Evolutionary conservation across 2,329 filamentous ascomycete genomes (phyloP).

Genomic region (Graphiopsis chlorocephala): DNA sequence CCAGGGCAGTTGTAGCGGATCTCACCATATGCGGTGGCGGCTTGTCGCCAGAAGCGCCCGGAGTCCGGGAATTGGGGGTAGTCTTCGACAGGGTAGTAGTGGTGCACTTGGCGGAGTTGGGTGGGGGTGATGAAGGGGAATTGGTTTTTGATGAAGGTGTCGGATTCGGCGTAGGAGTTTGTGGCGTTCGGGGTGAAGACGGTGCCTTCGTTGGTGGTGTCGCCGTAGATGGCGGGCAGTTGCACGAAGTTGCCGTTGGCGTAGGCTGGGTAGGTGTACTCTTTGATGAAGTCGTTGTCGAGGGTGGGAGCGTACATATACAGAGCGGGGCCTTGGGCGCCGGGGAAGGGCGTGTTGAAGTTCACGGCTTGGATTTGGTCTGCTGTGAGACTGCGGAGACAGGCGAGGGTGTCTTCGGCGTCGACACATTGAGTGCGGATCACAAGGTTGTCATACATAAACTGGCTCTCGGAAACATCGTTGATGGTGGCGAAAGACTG

Average conservation of each 20-base stretch:
- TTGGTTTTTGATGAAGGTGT: slow-evolving; percentile 57
- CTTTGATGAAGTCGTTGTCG: slow-evolving; percentile 51
- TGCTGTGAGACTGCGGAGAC: slow-evolving; percentile 48
- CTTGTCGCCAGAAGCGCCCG: slow-evolving; percentile 59
- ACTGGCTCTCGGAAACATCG: slow-evolving; percentile 50
- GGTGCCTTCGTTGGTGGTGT: slow-evolving; percentile 65
- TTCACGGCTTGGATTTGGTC: slow-evolving; percentile 47
- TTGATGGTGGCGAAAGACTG: slow-evolving; percentile 52
- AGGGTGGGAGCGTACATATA: slow-evolving; percentile 53
- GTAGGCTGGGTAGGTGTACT: slow-evolving; percentile 51
- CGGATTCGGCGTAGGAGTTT: slow-evolving; percentile 47
- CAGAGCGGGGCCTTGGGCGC: slow-evolving; percentile 42
- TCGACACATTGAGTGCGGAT: slow-evolving; percentile 48
- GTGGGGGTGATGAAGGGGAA: slow-evolving; percentile 54
- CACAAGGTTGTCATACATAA: slow-evolving; percentile 52
- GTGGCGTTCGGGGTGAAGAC: slow-evolving; percentile 55
- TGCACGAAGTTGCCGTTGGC: slow-evolving; percentile 49
- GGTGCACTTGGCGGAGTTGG: slow-evolving; percentile 53
- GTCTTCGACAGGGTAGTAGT: slow-evolving; percentile 54
- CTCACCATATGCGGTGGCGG: slow-evolving; percentile 60
- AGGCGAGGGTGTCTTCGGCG: slow-evolving; percentile 44
- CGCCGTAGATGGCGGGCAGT: slow-evolving; percentile 54
- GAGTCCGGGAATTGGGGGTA: slow-evolving; percentile 45
- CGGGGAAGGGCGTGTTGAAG: slow-evolving; percentile 46
- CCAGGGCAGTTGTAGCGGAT: slow-evolving; percentile 64